Evolutionary conservation across 1,284 basidiomycete genomes (phyloP), one percentile per base, ranked within the genome.

Genomic region (Sanguinoderma infundibulare): DNA sequence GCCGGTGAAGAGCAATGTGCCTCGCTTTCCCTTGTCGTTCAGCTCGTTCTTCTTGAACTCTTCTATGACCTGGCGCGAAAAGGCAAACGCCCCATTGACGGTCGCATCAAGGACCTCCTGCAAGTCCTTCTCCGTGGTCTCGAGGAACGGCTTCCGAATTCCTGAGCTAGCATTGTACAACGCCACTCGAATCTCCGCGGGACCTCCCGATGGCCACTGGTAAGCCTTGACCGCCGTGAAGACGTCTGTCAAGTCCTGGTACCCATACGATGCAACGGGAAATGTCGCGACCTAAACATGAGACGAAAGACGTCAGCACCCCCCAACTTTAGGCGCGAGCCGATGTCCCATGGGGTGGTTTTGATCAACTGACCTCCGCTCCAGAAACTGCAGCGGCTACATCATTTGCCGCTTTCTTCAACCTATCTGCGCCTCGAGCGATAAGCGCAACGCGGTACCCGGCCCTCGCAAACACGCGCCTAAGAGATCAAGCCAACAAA

Each of bases 1-100:
- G 2, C 91, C 91, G 0, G 92, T 94, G 72, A 93, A 91, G 35
- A 94, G 82, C 51, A 94, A 74, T 2, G 88, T 86, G 14, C 91
- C 91, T 14, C 83, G 78, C 70, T 78, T 73, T 2, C 82, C 81
- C 1, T 67, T 70, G 42, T 76, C 78, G 54, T 80, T 81, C 17
- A 87, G 67, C 15, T 81, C 78, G 66, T 89, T 89, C 58, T 82
- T 79, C 68, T 86, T 83, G 77, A 93, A 88, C 8, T 82, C 78
- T 28, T 83, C 69, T 56, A 94, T 81, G 2, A 82, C 83, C 60
- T 86, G 83, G 34, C 83, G 83, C 4, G 91, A 76, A 71, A 94
- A 94, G 0, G 88, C 81, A 57, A 90, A 92, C 0, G 87, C 83
- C 0, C 83, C 84, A 30, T 84, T 79, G 59, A 91, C 78, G 64